Conservation (phyloP, 371 early-diverging fungal species). For the Apophysomyces sp. region DNA sequence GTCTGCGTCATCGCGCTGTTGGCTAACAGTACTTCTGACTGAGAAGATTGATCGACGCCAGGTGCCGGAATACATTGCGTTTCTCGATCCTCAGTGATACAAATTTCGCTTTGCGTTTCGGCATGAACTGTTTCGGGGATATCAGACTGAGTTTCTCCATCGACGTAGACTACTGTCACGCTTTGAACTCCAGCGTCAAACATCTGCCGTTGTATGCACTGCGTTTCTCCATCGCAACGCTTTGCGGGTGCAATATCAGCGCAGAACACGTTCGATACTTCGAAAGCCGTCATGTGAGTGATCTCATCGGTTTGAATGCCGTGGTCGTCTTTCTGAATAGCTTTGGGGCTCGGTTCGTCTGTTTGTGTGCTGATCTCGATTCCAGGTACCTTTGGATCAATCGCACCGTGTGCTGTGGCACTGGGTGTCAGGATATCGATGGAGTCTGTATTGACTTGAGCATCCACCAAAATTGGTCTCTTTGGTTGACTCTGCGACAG, state of each 20-base stretch:
- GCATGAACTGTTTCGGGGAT: not conserved
- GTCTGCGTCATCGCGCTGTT: not conserved
- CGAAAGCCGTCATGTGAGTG: not conserved
- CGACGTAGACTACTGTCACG: not conserved
- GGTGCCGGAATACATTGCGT: conserved; percentile 6
- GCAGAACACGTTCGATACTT: not conserved
- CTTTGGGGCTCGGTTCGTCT: not conserved
- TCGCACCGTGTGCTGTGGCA: not conserved
- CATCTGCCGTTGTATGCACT: conserved; percentile 1
- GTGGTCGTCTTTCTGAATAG: not conserved
- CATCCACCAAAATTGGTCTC: conserved; percentile 15
- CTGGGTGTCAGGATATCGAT: not conserved
- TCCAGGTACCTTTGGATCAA: not conserved
- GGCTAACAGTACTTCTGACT: not conserved
- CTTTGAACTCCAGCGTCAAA: not conserved
- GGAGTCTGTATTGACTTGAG: conserved; percentile 2
- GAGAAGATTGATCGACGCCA: conserved; percentile 11
- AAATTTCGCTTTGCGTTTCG: not conserved
- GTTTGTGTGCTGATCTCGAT: conserved; percentile 12
- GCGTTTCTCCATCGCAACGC: conserved; percentile 7
- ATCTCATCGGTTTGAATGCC: not conserved
- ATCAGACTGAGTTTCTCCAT: not conserved
- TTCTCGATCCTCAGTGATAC: conserved; percentile 1
- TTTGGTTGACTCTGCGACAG: conserved; percentile 23
- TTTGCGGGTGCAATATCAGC: conserved; percentile 5